phyloP scores from a whole-genome alignment of 495 filamentous ascomycete species.

The Hypomontagnella submonticulosa region DNA sequence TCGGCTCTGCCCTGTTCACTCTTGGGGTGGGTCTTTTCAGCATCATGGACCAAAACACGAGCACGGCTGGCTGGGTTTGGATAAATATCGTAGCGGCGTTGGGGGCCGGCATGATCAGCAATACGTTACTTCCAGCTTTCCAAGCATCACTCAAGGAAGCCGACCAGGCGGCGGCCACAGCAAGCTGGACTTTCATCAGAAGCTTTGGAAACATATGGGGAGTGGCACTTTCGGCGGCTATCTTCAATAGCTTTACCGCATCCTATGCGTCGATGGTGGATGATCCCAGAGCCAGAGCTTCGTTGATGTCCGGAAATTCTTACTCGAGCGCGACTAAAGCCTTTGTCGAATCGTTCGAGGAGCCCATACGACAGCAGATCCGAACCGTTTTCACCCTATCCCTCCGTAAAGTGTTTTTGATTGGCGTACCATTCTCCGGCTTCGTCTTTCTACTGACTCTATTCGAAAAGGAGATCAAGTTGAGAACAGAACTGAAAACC shows the following conservation, averaged over 20 bases:
- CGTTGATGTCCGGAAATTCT: constrained; percentile 39
- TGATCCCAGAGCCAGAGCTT: constrained; percentile 35
- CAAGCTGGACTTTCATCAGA: constrained; percentile 59
- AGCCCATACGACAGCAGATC: constrained; percentile 39
- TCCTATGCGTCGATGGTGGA: constrained; percentile 36
- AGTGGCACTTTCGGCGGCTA: constrained; percentile 58
- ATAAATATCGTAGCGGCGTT: constrained; percentile 44
- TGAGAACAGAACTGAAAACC: constrained; percentile 46
- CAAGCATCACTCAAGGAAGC: constrained; percentile 51
- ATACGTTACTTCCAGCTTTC: constrained; percentile 52
- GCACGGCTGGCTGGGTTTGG: constrained; percentile 46
- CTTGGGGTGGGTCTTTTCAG: constrained; percentile 58
- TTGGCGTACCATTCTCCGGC: constrained; percentile 45
- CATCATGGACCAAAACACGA: constrained; percentile 48
- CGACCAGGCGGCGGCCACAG: constrained; percentile 56
- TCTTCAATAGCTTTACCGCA: constrained; percentile 60
- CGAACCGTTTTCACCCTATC: constrained; percentile 38
- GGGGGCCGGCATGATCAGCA: constrained; percentile 49
- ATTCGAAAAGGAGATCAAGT: constrained; percentile 42
- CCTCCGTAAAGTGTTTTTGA: constrained; percentile 45
- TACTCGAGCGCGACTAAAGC: constrained; percentile 46
- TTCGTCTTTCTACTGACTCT: constrained; percentile 44
- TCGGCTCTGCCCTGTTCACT: constrained; percentile 52
- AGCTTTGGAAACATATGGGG: constrained; percentile 63
- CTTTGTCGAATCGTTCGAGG: constrained; percentile 42